Percentiles rank a stretch among this genome's conserved stretches.
phyloP scores from a whole-genome alignment of 2,329 filamentous ascomycete species.

The Penicillium sp. region DNA sequence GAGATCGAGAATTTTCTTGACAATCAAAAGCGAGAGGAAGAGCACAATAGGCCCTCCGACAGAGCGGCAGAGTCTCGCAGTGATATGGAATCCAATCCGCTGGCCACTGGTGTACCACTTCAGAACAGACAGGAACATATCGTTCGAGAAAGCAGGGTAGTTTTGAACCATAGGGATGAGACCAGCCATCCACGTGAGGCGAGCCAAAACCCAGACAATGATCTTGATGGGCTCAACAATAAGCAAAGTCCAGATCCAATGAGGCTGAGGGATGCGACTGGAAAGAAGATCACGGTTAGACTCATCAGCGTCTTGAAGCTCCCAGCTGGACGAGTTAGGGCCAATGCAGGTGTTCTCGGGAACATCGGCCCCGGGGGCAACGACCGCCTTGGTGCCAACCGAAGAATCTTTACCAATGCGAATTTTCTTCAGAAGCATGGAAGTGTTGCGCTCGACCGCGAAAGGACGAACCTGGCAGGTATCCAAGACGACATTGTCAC shows the following conservation, averaged over 20 bases:
- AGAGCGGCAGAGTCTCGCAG: conserved; percentile 18
- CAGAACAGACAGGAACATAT: conserved; percentile 19
- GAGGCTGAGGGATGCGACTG: conserved; percentile 43
- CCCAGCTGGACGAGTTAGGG: conserved; percentile 60
- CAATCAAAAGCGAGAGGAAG: conserved; percentile 11
- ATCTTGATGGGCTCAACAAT: conserved; percentile 47
- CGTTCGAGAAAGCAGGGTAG: conserved; percentile 8
- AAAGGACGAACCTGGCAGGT: conserved; percentile 55
- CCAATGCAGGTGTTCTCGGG: conserved; percentile 56
- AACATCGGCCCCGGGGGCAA: conserved; percentile 53
- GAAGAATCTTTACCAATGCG: conserved; percentile 51
- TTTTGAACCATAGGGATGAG: conserved; percentile 25
- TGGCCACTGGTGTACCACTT: conserved; percentile 18
- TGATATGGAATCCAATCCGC: conserved; percentile 21
- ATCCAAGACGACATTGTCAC: conserved; percentile 52
- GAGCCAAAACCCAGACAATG: conserved; percentile 44
- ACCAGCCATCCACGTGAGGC: conserved; percentile 46
- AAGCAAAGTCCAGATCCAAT: conserved; percentile 48
- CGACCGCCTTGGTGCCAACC: conserved; percentile 52
- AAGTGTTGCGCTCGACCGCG: conserved; percentile 58
- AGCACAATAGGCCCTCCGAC: conserved; percentile 18
- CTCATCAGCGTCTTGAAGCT: conserved; percentile 48
- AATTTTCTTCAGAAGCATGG: conserved; percentile 59
- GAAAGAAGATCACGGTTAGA: conserved; percentile 49
- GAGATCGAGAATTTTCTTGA: conserved; percentile 16